Evolutionary conservation across 2,329 filamentous ascomycete genomes (phyloP), one percentile per base, ranked within the genome.

Genomic region (Coleophoma cylindrospora): DNA sequence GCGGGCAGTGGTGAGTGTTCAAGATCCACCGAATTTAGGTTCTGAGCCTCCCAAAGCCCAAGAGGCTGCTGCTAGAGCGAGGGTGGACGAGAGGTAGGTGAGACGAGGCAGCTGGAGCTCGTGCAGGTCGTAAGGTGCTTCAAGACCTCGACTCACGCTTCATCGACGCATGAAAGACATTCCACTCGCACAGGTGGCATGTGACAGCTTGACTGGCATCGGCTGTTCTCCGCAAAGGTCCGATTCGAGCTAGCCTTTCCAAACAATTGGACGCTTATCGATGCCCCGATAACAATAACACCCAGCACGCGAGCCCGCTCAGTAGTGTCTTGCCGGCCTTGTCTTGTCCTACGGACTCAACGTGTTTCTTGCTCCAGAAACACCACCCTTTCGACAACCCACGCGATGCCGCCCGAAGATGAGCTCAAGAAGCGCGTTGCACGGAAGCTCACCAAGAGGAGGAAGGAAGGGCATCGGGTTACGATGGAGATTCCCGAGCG

Each of bases 401-500:
- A 50, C 37, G 40, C 34, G 40, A 66, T 66, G 62, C 65, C 69
- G 43, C 59, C 64, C 52, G 72, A 73, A 50, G 67, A 69, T 38
- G 60, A 68, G 50, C 54, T 67, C 40, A 71, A 71, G 61, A 68
- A 68, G 63, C 67, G 69, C 52, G 63, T 66, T 44, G 63, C 66
- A 33, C 69, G 68, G 47, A 70, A 69, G 61, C 61, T 74, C 58
- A 70, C 62, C 54, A 73, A 70, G 62, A 70, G 64, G 56, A 66
- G 59, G 47, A 69, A 67, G 46, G 68, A 73, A 41, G 64, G 66
- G 17, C 67, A 67, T 54, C 69, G 69, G 50, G 61, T 68, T 36
- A 69, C 71, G 34, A 76, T 77, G 51, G 70, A 77, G 50, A 71
- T 83, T 15, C 81, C 81, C 27, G 78, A 82, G 49, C 75, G 75